phyloP scores from a whole-genome alignment of 2,329 filamentous ascomycete genomes.

The Cladosporium austrohemisphaericum region DNA sequence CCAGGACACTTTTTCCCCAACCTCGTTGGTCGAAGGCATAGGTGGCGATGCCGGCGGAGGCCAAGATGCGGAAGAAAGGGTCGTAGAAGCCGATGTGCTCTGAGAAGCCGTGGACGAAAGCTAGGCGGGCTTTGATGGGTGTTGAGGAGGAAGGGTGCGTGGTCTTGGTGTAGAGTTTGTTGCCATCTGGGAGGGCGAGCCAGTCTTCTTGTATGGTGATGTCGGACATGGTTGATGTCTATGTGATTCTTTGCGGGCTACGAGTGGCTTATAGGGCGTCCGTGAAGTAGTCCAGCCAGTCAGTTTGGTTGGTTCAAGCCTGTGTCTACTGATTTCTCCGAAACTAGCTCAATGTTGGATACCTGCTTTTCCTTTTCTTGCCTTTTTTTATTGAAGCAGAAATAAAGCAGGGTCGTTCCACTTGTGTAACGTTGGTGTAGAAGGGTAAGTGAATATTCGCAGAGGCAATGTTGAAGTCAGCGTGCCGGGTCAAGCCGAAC shows the following conservation, averaged over 20 bases:
- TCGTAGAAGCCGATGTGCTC: constrained; percentile 77
- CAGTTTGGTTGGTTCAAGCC: no score
- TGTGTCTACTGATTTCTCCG: no score
- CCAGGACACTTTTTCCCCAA: constrained; percentile 72
- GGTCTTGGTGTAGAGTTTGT: constrained; percentile 58
- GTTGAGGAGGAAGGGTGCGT: constrained; percentile 42
- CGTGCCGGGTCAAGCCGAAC: constrained; percentile 4
- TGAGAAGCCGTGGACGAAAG: constrained; percentile 86
- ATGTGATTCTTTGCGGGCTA: no score
- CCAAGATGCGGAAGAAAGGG: constrained; percentile 67
- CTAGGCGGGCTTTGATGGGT: constrained; percentile 68
- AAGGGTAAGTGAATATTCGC: no score
- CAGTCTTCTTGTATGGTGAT: constrained; percentile 47
- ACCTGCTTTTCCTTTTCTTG: no score
- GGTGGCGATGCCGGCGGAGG: constrained; percentile 68
- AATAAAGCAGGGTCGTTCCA: no score
- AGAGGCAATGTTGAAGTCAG: neutral
- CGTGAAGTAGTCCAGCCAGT: no score
- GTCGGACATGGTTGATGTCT: constrained; percentile 5
- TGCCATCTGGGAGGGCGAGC: constrained; percentile 50
- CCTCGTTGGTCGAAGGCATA: constrained; percentile 80
- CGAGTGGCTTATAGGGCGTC: no score
- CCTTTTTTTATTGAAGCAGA: no score
- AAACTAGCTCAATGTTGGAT: no score
- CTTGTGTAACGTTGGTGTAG: no score